phyloP scores from a whole-genome alignment of 2,329 filamentous ascomycete genomes.

The Fusarium paranaense region DNA sequence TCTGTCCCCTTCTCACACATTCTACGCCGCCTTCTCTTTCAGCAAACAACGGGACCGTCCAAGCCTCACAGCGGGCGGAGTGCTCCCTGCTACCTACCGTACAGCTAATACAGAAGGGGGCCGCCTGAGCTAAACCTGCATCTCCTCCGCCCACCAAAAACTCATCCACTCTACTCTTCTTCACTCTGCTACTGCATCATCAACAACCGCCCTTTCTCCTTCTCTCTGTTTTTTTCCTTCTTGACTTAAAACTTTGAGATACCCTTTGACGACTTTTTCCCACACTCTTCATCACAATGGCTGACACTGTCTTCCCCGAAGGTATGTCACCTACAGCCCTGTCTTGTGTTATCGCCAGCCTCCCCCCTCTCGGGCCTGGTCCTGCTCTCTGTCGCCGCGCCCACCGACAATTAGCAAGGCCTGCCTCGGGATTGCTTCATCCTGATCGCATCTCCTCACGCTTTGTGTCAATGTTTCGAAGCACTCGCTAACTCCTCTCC shows the following conservation, averaged over 20 bases:
- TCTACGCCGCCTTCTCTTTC: constrained; percentile 45
- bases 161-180: constrained; percentile 36
- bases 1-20: constrained; percentile 56
- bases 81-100: background rate
- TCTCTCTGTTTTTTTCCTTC: constrained; percentile 26
- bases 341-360: constrained; percentile 11
- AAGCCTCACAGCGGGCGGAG: constrained; percentile 33
- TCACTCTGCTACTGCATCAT: constrained; percentile 23
- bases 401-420: constrained; percentile 2
- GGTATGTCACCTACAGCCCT: constrained; percentile 47
- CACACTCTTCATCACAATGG: constrained; percentile 35
- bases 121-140: constrained; percentile 38
- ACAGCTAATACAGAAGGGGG: constrained; percentile 18
- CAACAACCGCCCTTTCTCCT: constrained; percentile 17
- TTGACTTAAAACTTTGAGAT: constrained; percentile 40
- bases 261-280: constrained; percentile 28
- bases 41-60: constrained; percentile 27
- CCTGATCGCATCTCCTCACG: constrained; percentile 1
- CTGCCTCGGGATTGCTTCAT: background rate
- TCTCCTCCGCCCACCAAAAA: constrained; percentile 43
- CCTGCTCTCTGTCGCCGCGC: background rate
- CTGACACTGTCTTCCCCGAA: constrained; percentile 49
- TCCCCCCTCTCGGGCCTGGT: constrained; percentile 11
- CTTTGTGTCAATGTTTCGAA: background rate
- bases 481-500: constrained; percentile 14